Evolutionary conservation across 1,284 basidiomycete genomes (phyloP).

Genomic region (Rugiboletus extremiorientalis): DNA sequence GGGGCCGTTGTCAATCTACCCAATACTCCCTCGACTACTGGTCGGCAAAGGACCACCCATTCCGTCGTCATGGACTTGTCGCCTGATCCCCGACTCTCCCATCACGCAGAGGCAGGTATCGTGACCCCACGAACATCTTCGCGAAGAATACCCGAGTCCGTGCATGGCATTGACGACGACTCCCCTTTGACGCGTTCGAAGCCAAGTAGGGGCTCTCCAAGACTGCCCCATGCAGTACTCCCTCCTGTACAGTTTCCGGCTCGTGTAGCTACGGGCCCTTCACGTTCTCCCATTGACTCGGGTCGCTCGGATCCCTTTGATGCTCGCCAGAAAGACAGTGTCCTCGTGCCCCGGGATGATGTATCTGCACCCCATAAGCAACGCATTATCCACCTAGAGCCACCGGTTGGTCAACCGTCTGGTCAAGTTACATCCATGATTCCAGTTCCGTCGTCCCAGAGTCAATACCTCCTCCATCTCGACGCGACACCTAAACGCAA

Average conservation of each 20-base stretch:
- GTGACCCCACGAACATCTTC: conserved; percentile 20
- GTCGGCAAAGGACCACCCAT: conserved; percentile 1
- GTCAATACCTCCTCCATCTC: conserved; percentile 32
- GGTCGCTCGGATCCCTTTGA: conserved; percentile 1
- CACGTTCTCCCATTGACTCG: not conserved
- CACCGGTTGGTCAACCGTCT: conserved; percentile 1
- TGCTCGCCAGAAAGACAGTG: not conserved
- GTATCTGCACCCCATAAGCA: not conserved
- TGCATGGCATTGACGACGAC: not conserved
- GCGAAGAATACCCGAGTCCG: not conserved
- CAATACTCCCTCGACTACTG: not conserved
- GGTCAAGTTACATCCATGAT: conserved; percentile 3
- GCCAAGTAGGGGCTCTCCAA: not conserved
- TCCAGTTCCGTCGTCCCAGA: conserved; percentile 31
- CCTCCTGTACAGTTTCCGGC: not conserved
- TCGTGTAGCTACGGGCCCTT: not conserved
- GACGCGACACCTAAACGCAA: conserved; percentile 34
- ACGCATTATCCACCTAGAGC: not conserved
- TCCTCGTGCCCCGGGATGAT: not conserved
- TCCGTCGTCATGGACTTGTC: not conserved
- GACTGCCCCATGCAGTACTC: not conserved
- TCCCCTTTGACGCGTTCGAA: conserved; percentile 4
- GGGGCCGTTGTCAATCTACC: not conserved
- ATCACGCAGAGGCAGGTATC: not conserved
- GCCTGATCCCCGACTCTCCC: not conserved